These are phyloP conservation scores for Rhazya stricta DNA, from an alignment of 257 asterid genomes.

Conservation along the genomic window DNA sequence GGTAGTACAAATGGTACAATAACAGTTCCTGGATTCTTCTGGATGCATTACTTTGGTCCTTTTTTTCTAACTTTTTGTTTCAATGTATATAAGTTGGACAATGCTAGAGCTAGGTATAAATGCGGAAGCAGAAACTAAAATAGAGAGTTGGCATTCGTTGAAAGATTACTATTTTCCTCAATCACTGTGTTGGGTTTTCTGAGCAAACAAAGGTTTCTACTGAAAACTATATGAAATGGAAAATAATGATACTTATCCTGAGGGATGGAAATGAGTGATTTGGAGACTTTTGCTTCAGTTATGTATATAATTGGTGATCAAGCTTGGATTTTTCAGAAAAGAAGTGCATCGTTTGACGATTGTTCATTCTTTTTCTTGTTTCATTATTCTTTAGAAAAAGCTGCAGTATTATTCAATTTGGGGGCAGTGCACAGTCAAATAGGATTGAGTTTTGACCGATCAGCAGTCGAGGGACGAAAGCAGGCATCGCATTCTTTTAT, in stretches of 20 bases:
- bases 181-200: not conserved
- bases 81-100: not conserved
- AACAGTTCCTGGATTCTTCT: not conserved
- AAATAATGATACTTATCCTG: not conserved
- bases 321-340: not conserved
- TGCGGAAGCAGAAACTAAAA: not conserved
- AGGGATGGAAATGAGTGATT: not conserved
- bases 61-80: not conserved
- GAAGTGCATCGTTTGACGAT: not conserved
- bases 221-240: not conserved
- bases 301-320: not conserved
- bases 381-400: slow-evolving; percentile 57
- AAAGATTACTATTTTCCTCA: not conserved
- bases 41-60: not conserved
- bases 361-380: not conserved
- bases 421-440: slow-evolving; percentile 96
- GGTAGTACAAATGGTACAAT: not conserved
- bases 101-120: not conserved
- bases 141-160: not conserved
- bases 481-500: slow-evolving; percentile 92
- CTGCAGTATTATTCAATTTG: slow-evolving; percentile 88
- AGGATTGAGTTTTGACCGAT: slow-evolving; percentile 81
- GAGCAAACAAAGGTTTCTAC: not conserved
- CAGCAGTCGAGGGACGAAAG: slow-evolving; percentile 84
- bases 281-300: not conserved